A percentile compares a stretch with the other conserved stretches of the same genome.
phyloP scores from a whole-genome alignment of 2,329 filamentous ascomycete species.

The Teratosphaeria destructans region DNA sequence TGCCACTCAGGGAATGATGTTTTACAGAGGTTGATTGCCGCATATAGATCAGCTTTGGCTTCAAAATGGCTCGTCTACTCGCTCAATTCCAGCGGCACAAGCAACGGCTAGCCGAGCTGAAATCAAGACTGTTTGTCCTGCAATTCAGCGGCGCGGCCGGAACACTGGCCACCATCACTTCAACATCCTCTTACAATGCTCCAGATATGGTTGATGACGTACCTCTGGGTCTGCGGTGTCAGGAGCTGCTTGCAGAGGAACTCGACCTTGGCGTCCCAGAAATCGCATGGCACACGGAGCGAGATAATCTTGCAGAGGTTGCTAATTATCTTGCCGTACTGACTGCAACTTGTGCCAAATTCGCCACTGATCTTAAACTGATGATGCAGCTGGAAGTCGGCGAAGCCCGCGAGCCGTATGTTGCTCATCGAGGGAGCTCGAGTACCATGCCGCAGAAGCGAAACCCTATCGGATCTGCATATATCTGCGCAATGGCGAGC shows the following conservation, averaged over 20 bases:
- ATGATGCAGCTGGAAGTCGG: slow-evolving; percentile 23
- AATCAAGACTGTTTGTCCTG: slow-evolving; percentile 17
- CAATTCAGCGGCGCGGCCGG: slow-evolving; percentile 25
- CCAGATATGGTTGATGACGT: slow-evolving; percentile 1
- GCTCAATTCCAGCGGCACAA: slow-evolving; percentile 20
- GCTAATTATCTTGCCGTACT: slow-evolving; percentile 18
- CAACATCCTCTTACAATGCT: slow-evolving; percentile 6
- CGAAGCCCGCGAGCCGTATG: slow-evolving; percentile 30
- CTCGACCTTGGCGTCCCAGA: slow-evolving; percentile 16
- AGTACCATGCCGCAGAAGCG: slow-evolving; percentile 46
- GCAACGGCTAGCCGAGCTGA: slow-evolving; percentile 16
- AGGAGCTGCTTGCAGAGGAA: slow-evolving; percentile 12
- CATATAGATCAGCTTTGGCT: slow-evolving; percentile 18
- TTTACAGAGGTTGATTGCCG: background rate
- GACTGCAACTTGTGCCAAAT: slow-evolving; percentile 19
- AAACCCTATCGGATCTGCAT: slow-evolving; percentile 23
- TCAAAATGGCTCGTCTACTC: slow-evolving; percentile 23
- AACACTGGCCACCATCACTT: slow-evolving; percentile 17
- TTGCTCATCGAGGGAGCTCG: slow-evolving; percentile 44
- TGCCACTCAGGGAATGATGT: background rate
- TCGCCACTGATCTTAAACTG: slow-evolving; percentile 21
- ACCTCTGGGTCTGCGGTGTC: slow-evolving; percentile 16
- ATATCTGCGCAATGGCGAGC: slow-evolving; percentile 19
- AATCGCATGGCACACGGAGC: slow-evolving; percentile 25
- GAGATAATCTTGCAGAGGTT: slow-evolving; percentile 21